Base-by-base conservation (phyloP, 306 rosid species). In the Ochetophila trinervis region DNA sequence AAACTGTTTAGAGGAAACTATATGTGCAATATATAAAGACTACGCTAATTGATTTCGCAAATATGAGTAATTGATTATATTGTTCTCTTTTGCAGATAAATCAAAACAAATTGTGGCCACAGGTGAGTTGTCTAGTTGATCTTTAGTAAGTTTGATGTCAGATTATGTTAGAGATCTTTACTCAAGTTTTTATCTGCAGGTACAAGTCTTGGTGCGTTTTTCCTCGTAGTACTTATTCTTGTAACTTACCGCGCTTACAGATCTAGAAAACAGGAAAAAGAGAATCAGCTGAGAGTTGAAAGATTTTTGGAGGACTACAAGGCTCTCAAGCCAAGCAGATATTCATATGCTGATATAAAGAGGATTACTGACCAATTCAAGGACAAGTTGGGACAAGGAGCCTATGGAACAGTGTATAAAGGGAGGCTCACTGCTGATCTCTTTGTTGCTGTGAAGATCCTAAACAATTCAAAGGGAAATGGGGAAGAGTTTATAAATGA, bases 261-360 rank as follows among this genome's bases (percentile, higher is more conserved):
- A 19, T 35, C 8, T n/a, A 65, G 11, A 32, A 51, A 52, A 30
- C 30, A n/a, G 32, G 59, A 65, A 30, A 52, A 65, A 5, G 48
- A 65, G 32, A 51, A 20, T 65, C 57, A 14, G 5, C 34, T 22
- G 21, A 23, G 40, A 16, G 15, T 63, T 23, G 57, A 63, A 35
- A 48, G 57, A 6, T 49, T 64, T 63, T 35, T 63, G 42, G 44
- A 63, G 21, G 68, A 48, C 30, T 64, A 64, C 48, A 64, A 49
- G 14, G 58, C 68, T 49, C 47, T 64, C 19, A 64, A 51, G 68
- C 73, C 73, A 23, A 68, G 55, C 42, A 56, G 73, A 27, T 57
- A 56, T 17, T 14, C 64, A 8, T 56, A 57, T 24, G 45, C 40
- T 15, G 73, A 68, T 47, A 48, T 68, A 5, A 68, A 56, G 73